These are phyloP conservation scores for Pseudopithomyces maydicus DNA, from an alignment of 2,329 filamentous ascomycete species.

Conservation along the genomic window DNA sequence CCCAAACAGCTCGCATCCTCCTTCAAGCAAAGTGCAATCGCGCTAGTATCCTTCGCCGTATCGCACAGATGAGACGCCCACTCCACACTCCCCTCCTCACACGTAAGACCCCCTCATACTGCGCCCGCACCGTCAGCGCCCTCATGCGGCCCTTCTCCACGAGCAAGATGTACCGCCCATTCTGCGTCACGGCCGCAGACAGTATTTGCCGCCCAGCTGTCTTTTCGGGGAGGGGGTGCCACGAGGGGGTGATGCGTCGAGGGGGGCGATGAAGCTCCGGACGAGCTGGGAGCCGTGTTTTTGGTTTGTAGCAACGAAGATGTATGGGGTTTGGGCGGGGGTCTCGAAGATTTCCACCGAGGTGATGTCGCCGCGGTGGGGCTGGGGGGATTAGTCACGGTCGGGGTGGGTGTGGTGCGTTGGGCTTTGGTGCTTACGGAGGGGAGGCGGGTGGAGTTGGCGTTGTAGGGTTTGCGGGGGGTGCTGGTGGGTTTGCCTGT, in stretches of 20 bases:
- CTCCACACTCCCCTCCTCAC: conserved; percentile 4
- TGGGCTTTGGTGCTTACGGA: conserved; percentile 14
- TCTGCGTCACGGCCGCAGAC: conserved; percentile 16
- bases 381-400: conserved; percentile 16
- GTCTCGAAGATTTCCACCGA: conserved; percentile 19
- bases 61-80: conserved; percentile 14
- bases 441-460: conserved; percentile 7
- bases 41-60: conserved; percentile 7
- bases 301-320: conserved; percentile 25
- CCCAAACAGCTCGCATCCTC: conserved; percentile 20
- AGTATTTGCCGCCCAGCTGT: conserved; percentile 15
- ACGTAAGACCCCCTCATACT: conserved; percentile 20
- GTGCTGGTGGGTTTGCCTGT: too few species aligned
- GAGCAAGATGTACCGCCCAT: conserved; percentile 21
- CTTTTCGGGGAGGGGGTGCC: conserved; percentile 13
- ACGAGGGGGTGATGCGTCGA: conserved; percentile 11
- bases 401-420: background rate
- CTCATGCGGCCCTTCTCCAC: conserved; percentile 19
- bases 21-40: conserved; percentile 20
- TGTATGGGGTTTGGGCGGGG: conserved; percentile 17
- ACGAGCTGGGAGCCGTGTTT: conserved; percentile 19
- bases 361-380: conserved; percentile 20
- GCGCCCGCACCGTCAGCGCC: conserved; percentile 16
- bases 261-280: conserved; percentile 22
- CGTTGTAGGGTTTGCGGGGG: background rate